Evolutionary conservation across 352 stramenopile species (phyloP), one percentile per base, ranked within the genome.

Genomic region (Globisporangium polare): DNA sequence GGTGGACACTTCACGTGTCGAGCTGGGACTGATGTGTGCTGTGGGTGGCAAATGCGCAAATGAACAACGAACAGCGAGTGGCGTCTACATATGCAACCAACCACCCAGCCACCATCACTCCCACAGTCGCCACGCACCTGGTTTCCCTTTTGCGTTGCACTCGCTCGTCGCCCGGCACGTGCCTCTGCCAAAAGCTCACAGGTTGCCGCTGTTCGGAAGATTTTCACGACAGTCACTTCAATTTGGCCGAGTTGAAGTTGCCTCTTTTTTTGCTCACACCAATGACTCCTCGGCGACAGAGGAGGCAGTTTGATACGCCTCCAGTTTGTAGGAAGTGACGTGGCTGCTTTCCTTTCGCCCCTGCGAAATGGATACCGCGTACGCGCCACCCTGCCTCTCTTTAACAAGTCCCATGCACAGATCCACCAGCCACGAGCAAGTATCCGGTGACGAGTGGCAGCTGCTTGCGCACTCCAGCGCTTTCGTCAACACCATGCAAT

Each of bases 221-320:
- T 45, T 2, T n/a, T n/a, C 29, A 4, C 29, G 5, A 26, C 29
- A 50, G 9, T 42, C 26, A 13, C 35, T 45, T 58, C 47, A 52
- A 50, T 6, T 50, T 37, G 53, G 29, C 13, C 51, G 29, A 57
- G 26, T 66, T 66, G 60, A 60, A 66, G 52, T 55, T 43, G 42
- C 18, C 26, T 41, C 33, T 47, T 54, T 56, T 56, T 29, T 26
- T 49, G 18, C 29, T 37, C 31, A 3, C 41, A 22, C 17, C 41
- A 46, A 46, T 22, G 18, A 7, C 41, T 7, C 5, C 41, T 46
- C 41, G 13, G 5, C 39, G 35, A 58, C 22, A 50, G n/a, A 46
- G n/a, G 50, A 65, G 43, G n/a, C 39, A 33, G 29, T 65, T 65
- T 45, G 26, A 15, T 15, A 46, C 39, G 5, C 39, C 39, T 46